Percentiles rank a stretch among this genome's conserved stretches.
These are phyloP conservation scores for Xylaria bambusicola DNA, from an alignment of 495 filamentous ascomycete genomes.

Conservation along the genomic window DNA sequence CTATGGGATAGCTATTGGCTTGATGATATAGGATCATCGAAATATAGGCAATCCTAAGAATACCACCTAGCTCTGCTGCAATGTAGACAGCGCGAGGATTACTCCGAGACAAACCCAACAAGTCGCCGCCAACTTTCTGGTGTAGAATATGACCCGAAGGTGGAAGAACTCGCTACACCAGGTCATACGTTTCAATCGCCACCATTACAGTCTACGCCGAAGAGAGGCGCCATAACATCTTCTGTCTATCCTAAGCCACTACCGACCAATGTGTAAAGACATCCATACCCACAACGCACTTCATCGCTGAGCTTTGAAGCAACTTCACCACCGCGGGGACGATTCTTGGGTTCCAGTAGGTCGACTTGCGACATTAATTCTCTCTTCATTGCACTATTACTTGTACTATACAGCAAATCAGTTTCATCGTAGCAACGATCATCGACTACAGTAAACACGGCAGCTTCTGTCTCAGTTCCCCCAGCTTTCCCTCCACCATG, in stretches of 20 bases:
- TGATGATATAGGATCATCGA: constrained; percentile 3
- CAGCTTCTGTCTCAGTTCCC: constrained; percentile 23
- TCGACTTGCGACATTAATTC: constrained; percentile 7
- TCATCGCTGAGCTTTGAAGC: constrained; percentile 27
- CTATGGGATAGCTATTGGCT: constrained; percentile 36
- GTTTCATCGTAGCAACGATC: constrained; percentile 2
- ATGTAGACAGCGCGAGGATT: constrained; percentile 15
- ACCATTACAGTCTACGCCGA: constrained; percentile 18
- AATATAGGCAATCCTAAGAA: constrained; percentile 15
- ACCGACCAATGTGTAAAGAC: constrained; percentile 2
- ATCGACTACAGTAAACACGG: constrained; percentile 9
- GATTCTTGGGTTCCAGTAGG: constrained; percentile 18
- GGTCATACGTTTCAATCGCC: constrained; percentile 5
- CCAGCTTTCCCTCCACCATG: constrained; percentile 27
- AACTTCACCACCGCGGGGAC: constrained; percentile 21
- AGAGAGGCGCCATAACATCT: constrained; percentile 19
- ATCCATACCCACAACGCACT: constrained; percentile 27
- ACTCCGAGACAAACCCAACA: constrained; percentile 17
- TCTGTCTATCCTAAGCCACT: constrained; percentile 29
- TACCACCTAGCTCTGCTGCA: constrained; percentile 25
- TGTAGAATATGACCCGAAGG: not conserved
- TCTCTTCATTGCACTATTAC: constrained; percentile 1
- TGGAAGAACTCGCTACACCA: constrained; percentile 7
- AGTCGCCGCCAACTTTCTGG: constrained; percentile 1
- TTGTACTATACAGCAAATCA: not conserved